phyloP scores from a whole-genome alignment of 495 filamentous ascomycete species.

The Aspergillus steynii region DNA sequence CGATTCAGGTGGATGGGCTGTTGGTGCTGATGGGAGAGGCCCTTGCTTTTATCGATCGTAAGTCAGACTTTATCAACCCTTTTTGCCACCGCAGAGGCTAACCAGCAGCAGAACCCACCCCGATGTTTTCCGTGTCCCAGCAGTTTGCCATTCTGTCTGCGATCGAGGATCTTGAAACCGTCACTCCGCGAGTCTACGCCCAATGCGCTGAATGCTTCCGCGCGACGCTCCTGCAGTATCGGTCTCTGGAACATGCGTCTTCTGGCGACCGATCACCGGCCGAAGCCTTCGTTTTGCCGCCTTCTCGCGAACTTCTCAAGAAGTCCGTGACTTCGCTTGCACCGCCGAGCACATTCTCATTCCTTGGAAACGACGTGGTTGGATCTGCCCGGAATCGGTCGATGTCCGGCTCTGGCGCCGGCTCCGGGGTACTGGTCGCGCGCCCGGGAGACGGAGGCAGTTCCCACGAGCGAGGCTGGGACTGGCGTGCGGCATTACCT shows the following conservation, averaged over 20 bases:
- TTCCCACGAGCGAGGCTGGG: constrained; percentile 65
- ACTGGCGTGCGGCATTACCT: constrained; percentile 71
- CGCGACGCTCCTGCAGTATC: constrained; percentile 45
- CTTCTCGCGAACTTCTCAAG: constrained; percentile 61
- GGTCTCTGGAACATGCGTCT: constrained; percentile 47
- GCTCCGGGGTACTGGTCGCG: constrained; percentile 56
- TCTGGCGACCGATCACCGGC: constrained; percentile 33
- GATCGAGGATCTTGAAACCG: constrained; percentile 79
- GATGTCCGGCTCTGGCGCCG: constrained; percentile 51
- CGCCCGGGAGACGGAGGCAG: constrained; percentile 34
- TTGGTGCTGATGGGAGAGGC: constrained; percentile 83
- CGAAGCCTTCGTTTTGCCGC: constrained; percentile 24
- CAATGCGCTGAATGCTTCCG: constrained; percentile 71
- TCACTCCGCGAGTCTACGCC: constrained; percentile 65
- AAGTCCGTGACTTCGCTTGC: constrained; percentile 63
- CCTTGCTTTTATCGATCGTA: constrained; percentile 68
- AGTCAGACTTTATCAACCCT: constrained; percentile 22
- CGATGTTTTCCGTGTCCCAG: constrained; percentile 54
- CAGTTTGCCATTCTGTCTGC: constrained; percentile 75
- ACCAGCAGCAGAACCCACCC: constrained; percentile 34
- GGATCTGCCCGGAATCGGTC: constrained; percentile 48
- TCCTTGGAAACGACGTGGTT: constrained; percentile 73
- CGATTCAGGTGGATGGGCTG: constrained; percentile 82
- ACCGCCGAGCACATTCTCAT: constrained; percentile 59
- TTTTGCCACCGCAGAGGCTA: constrained; percentile 8